These are phyloP conservation scores for Ogataea methylovora DNA, from an alignment of 805 yeast species.

Conservation along the genomic window DNA sequence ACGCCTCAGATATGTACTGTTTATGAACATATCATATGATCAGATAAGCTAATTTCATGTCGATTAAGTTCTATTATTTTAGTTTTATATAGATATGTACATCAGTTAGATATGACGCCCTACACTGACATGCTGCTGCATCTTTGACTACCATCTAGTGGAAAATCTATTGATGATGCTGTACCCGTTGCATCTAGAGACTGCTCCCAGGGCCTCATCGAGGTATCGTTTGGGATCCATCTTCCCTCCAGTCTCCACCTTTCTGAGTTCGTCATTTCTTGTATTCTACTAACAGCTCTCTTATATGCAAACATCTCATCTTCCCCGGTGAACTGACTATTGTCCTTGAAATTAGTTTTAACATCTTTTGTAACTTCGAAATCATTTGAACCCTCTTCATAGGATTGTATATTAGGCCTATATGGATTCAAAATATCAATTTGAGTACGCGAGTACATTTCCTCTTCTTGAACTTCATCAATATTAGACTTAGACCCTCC, in stretches of 20 bases:
- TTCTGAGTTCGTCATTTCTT: constrained; percentile 25
- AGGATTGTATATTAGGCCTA: constrained; percentile 60
- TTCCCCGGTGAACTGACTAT: constrained; percentile 62
- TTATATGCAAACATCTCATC: constrained; percentile 70
- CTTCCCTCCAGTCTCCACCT: constrained; percentile 40
- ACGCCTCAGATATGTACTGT: too few relatives aligned
- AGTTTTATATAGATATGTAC: too few relatives aligned
- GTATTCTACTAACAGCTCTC: constrained; percentile 60
- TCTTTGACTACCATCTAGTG: too few relatives aligned
- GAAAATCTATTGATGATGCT: too few relatives aligned
- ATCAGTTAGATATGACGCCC: too few relatives aligned
- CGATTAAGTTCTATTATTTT: too few relatives aligned
- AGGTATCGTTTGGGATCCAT: constrained; percentile 49
- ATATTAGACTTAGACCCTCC: constrained; percentile 12
- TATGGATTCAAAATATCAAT: constrained; percentile 57
- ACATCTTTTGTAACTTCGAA: constrained; percentile 15
- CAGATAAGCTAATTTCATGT: too few relatives aligned
- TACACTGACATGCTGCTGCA: too few relatives aligned
- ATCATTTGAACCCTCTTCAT: constrained; percentile 39
- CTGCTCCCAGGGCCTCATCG: constrained; percentile 63
- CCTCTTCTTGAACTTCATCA: constrained; percentile 49
- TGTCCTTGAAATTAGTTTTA: constrained; percentile 35
- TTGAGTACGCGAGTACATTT: constrained; percentile 59
- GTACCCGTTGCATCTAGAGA: too few relatives aligned
- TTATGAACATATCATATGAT: too few relatives aligned